A percentile compares a stretch with the other conserved stretches of the same genome.
Conservation (phyloP, 306 rosid species). For the Nissolia schottii region DNA sequence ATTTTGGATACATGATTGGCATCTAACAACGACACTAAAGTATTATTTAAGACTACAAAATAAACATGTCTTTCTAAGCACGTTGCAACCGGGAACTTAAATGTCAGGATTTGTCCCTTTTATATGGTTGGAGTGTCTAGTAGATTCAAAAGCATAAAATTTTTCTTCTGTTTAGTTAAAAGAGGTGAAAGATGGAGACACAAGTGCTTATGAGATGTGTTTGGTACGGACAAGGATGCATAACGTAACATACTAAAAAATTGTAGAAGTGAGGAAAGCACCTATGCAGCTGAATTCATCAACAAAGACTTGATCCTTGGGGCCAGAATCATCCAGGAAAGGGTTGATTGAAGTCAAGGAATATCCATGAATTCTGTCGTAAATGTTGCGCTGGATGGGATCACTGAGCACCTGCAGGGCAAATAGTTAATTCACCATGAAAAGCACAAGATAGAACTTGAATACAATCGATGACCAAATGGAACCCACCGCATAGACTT, state of each 20-base stretch:
- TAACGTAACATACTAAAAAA: background rate
- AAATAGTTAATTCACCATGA: constrained; percentile 27
- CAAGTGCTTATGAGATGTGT: background rate
- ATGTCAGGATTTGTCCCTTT: background rate
- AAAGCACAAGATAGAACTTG: constrained; percentile 5
- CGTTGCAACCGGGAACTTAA: background rate
- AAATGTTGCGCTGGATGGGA: constrained; percentile 72
- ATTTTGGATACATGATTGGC: background rate
- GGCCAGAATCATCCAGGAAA: constrained; percentile 53
- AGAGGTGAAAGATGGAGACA: background rate
- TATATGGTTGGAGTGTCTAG: background rate
- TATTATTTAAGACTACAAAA: background rate
- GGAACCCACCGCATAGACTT: constrained; percentile 61
- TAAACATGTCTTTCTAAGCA: background rate
- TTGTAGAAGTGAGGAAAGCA: constrained; percentile 3
- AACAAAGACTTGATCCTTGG: constrained; percentile 68
- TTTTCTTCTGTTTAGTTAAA: background rate
- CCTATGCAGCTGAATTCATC: constrained; percentile 91
- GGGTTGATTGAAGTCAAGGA: constrained; percentile 75
- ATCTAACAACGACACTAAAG: constrained; percentile 10
- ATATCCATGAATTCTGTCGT: constrained; percentile 83
- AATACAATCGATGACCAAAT: background rate
- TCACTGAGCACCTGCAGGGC: constrained; percentile 75
- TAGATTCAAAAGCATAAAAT: background rate
- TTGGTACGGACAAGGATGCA: background rate